phyloP scores from a whole-genome alignment of 176 grass and related monocot genomes.

The Eleusine indica region DNA sequence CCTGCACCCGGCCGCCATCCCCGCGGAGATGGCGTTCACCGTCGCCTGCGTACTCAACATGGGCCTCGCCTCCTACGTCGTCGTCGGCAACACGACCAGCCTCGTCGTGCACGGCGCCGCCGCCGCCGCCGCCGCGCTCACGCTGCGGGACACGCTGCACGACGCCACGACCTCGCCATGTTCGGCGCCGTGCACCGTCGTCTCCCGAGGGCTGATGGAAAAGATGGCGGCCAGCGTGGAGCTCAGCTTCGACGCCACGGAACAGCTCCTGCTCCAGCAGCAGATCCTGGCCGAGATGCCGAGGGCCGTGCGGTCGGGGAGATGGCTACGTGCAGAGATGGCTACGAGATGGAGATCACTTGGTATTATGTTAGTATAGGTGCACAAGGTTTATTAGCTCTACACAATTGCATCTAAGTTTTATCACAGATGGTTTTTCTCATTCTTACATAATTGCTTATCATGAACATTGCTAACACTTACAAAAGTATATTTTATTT shows the following conservation, averaged over 20 bases:
- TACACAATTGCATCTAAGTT: no score
- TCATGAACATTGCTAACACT: no score
- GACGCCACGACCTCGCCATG: background rate
- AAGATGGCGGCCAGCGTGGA: constrained; percentile 45
- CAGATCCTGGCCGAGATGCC: constrained; percentile 47
- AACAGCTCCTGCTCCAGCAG: constrained; percentile 21
- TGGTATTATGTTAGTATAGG: no score
- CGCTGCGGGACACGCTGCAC: constrained; percentile 41
- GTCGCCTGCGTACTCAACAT: constrained; percentile 67
- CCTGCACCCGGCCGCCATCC: constrained; percentile 52
- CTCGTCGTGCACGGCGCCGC: constrained; percentile 61
- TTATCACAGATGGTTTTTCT: no score
- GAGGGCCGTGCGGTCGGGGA: constrained; percentile 39
- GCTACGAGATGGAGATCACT: background rate
- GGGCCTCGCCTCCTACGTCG: constrained; percentile 61
- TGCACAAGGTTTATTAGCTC: no score
- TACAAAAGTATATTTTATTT: no score
- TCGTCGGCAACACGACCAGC: constrained; percentile 75
- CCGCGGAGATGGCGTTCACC: constrained; percentile 55
- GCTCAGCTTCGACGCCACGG: constrained; percentile 52
- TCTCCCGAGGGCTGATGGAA: constrained; percentile 37
- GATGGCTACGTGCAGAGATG: background rate
- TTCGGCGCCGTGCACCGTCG: constrained; percentile 39
- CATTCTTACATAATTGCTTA: no score
- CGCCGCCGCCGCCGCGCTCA: constrained; percentile 6